Evolutionary conservation across 2,329 filamentous ascomycete genomes (phyloP).

Genomic region (Xenosphaeropsis pyriputrescens): DNA sequence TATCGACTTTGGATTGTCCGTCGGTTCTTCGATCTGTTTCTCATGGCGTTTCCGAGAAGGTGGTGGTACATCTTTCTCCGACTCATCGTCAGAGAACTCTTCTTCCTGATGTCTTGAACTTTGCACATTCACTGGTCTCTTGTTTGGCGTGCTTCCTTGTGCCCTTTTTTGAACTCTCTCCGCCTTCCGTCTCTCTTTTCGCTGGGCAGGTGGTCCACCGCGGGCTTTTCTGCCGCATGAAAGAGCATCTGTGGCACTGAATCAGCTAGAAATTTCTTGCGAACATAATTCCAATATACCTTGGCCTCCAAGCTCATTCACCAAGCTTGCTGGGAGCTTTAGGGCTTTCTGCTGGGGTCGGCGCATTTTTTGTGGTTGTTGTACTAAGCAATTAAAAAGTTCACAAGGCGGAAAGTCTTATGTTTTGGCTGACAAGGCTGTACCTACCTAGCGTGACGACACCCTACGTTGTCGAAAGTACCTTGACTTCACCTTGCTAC

Average conservation of each 20-base stretch:
- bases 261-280: no score
- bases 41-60: neutral
- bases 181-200: slow-evolving; percentile 18
- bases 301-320: slow-evolving; percentile 27
- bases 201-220: slow-evolving; percentile 5
- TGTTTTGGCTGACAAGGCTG: neutral
- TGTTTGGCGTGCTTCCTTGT: slow-evolving; percentile 10
- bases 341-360: slow-evolving; percentile 19
- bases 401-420: neutral
- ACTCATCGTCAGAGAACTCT: neutral
- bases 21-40: slow-evolving; percentile 1
- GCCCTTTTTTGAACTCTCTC: slow-evolving; percentile 16
- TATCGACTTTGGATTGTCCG: slow-evolving; percentile 12
- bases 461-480: no score
- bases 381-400: neutral
- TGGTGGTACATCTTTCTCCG: neutral
- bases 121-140: slow-evolving; percentile 12
- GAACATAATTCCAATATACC: slow-evolving; percentile 7
- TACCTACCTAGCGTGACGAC: no score
- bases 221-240: slow-evolving; percentile 8
- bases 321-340: slow-evolving; percentile 25
- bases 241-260: slow-evolving; percentile 5
- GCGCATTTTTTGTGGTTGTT: slow-evolving; percentile 7
- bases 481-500: no score
- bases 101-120: slow-evolving; percentile 1